A percentile compares a stretch with the other conserved stretches of the same genome.
These are phyloP conservation scores for Penicillium psychrosexuale DNA, from an alignment of 2,329 filamentous ascomycete genomes.

Conservation along the genomic window DNA sequence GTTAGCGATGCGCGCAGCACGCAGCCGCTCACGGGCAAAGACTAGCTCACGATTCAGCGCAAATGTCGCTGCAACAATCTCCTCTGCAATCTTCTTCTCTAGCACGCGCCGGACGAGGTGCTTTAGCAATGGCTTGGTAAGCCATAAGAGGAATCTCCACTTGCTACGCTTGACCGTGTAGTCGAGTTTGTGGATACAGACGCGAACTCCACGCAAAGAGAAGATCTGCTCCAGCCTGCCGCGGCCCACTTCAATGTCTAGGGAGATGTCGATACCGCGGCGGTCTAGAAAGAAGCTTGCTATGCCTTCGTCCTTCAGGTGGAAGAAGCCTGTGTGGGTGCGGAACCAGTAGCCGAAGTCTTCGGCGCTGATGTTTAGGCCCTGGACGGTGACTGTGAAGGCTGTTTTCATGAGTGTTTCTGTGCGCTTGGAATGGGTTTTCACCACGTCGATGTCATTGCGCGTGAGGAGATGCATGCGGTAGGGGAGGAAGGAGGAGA, in stretches of 20 bases:
- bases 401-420: slow-evolving; percentile 66
- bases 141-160: slow-evolving; percentile 74
- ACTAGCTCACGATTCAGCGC: slow-evolving; percentile 79
- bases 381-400: slow-evolving; percentile 74
- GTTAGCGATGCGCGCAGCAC: slow-evolving; percentile 78
- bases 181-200: slow-evolving; percentile 81
- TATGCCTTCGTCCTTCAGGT: slow-evolving; percentile 77
- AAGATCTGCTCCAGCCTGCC: slow-evolving; percentile 78
- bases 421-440: slow-evolving; percentile 66
- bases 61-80: slow-evolving; percentile 67
- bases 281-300: slow-evolving; percentile 83
- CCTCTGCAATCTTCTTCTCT: slow-evolving; percentile 71
- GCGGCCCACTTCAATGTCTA: slow-evolving; percentile 79
- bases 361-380: slow-evolving; percentile 77
- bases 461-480: slow-evolving; percentile 75
- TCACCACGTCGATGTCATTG: slow-evolving; percentile 82
- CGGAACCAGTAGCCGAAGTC: slow-evolving; percentile 90
- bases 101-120: slow-evolving; percentile 76
- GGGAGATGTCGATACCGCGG: slow-evolving; percentile 77
- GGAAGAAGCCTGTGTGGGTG: slow-evolving; percentile 70
- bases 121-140: slow-evolving; percentile 78
- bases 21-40: slow-evolving; percentile 79
- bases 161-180: slow-evolving; percentile 69
- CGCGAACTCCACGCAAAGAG: slow-evolving; percentile 69
- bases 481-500: slow-evolving; percentile 85